Evolutionary conservation across 768 basidiomycete species (phyloP).

Genomic region (Amanita rubescens): DNA sequence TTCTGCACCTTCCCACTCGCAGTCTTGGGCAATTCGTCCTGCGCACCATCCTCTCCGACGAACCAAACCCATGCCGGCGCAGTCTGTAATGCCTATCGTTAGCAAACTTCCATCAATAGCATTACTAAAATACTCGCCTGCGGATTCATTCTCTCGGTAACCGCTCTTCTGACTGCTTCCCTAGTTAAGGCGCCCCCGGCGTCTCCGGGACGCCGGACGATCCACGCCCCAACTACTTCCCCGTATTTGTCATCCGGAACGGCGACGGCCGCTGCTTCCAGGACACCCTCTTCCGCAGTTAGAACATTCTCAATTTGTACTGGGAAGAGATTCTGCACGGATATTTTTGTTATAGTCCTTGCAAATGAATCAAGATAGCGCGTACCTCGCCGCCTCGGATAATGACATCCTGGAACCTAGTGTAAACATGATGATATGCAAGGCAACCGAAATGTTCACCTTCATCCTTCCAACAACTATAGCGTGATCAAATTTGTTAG

Average conservation of each 20-base stretch:
- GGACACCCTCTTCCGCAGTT: conserved; percentile 44
- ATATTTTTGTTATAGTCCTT: background rate
- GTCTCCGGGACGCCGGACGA: conserved; percentile 42
- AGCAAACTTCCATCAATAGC: conserved; percentile 6
- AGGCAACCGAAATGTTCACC: conserved; percentile 24
- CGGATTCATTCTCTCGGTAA: conserved; percentile 62
- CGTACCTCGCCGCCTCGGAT: conserved; percentile 79
- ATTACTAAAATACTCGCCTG: conserved; percentile 46
- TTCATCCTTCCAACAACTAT: conserved; percentile 76
- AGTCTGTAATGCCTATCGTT: conserved; percentile 37
- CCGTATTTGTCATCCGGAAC: conserved; percentile 65
- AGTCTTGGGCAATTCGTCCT: conserved; percentile 68
- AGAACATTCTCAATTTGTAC: conserved; percentile 79
- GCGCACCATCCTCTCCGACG: conserved; percentile 53
- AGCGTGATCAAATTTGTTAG: background rate
- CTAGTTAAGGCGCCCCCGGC: conserved; percentile 30
- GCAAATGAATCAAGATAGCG: conserved; percentile 5
- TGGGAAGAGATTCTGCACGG: conserved; percentile 67
- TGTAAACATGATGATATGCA: background rate
- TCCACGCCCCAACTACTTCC: conserved; percentile 79
- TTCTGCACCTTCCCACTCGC: conserved; percentile 87
- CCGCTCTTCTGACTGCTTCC: conserved; percentile 47
- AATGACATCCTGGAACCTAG: conserved; percentile 55
- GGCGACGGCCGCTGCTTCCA: conserved; percentile 67
- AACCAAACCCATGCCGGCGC: conserved; percentile 83